A percentile compares a stretch with the other conserved stretches of the same genome.
Conservation (phyloP, 768 basidiomycete species). For the Cystofilobasidium bisporidii region DNA sequence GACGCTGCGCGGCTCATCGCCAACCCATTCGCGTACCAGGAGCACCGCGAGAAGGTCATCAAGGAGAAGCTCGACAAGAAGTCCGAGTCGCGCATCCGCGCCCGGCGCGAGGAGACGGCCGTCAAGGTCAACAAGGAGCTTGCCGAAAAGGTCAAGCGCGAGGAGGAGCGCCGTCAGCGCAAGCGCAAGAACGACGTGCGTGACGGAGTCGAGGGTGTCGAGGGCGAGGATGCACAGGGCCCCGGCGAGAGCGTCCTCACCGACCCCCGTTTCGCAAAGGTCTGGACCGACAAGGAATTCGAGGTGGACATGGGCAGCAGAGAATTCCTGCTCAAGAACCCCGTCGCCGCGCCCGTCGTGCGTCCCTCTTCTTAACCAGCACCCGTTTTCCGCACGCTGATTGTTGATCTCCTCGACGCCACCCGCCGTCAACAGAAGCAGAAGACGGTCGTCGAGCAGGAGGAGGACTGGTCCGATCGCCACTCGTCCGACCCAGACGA, state of each 20-base stretch:
- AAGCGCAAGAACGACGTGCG: constrained; percentile 32
- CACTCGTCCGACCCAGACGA: constrained; percentile 37
- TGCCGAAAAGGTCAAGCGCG: constrained; percentile 66
- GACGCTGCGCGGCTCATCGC: constrained; percentile 89
- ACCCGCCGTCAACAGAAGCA: constrained; percentile 33
- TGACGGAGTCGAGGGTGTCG: constrained; percentile 29
- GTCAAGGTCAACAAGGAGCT: constrained; percentile 71
- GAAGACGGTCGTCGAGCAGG: constrained; percentile 77
- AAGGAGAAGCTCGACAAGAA: constrained; percentile 85
- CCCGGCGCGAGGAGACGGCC: constrained; percentile 52
- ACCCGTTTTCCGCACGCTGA: neutral
- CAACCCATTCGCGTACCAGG: constrained; percentile 90
- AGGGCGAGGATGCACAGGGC: constrained; percentile 23
- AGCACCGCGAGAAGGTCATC: constrained; percentile 81
- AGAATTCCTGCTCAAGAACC: constrained; percentile 89
- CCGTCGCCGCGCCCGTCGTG: constrained; percentile 52
- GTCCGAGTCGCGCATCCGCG: constrained; percentile 82
- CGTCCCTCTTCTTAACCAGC: constrained; percentile 32
- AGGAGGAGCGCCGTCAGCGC: constrained; percentile 40
- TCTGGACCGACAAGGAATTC: constrained; percentile 87
- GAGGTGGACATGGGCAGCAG: constrained; percentile 77
- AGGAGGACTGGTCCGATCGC: constrained; percentile 75
- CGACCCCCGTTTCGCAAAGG: constrained; percentile 78
- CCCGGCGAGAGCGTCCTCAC: constrained; percentile 49
- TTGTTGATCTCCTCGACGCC: neutral